Percentiles rank a stretch among this genome's conserved stretches.
Evolutionary conservation across 2,329 filamentous ascomycete species (phyloP).

Genomic region (Colletotrichum coccodes): DNA sequence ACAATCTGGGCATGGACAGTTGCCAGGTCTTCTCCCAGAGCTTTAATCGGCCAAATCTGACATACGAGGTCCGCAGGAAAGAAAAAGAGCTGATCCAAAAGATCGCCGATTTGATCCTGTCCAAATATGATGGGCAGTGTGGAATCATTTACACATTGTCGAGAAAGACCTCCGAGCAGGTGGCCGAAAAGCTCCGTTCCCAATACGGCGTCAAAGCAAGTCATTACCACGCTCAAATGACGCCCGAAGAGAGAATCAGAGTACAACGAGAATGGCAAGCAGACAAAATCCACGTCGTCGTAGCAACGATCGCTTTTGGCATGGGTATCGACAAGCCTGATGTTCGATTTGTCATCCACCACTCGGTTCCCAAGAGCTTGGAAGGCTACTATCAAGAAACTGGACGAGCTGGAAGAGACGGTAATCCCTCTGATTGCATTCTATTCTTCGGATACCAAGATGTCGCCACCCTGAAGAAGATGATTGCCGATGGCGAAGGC

Average conservation of each 20-base stretch:
- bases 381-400: conserved; percentile 99
- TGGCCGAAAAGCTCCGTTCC: conserved; percentile 74
- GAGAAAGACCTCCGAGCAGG: conserved; percentile 81
- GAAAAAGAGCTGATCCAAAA: conserved; percentile 46
- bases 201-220: conserved; percentile 75
- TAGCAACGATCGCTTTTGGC: conserved; percentile 97
- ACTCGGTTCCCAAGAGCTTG: conserved; percentile 90
- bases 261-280: conserved; percentile 87
- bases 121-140: conserved; percentile 75
- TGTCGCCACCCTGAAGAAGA: conserved; percentile 75
- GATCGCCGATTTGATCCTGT: conserved; percentile 75
- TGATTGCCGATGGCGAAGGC: conserved; percentile 87
- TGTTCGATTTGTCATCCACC: conserved; percentile 95
- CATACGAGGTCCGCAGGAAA: conserved; percentile 85
- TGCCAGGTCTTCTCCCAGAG: conserved; percentile 89
- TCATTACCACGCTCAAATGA: conserved; percentile 88
- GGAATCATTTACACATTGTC: conserved; percentile 96
- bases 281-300: conserved; percentile 85
- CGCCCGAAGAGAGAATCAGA: conserved; percentile 71
- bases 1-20: conserved; percentile 84
- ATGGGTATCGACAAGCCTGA: conserved; percentile 99
- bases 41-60: conserved; percentile 96
- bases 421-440: conserved; percentile 86
- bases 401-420: conserved; percentile 92
- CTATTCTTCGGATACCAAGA: conserved; percentile 89